Base-by-base conservation (phyloP, 306 rosid species). In the Lathyrus aphaca region DNA sequence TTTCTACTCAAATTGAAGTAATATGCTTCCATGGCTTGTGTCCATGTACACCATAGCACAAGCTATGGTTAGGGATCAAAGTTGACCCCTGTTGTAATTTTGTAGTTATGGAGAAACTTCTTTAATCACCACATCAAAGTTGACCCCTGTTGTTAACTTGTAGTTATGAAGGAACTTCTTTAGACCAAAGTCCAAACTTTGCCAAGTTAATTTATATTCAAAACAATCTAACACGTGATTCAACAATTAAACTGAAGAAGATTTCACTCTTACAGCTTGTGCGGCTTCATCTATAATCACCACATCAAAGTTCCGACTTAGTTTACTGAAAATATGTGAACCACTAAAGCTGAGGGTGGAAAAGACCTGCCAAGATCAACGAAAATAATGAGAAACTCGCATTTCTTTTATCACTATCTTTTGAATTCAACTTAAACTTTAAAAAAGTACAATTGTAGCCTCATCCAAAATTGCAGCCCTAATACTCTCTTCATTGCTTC, bases 201-300 rank as follows among this genome's bases (percentile, higher is more conserved):
- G 53, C 56, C 61, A 37, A 62, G 21, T 66, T 53, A 55, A 77
- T 30, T 66, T 17, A 76, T 40, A 42, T 45, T 50, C 68, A 27
- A 37, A 50, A 51, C 65, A 71, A 70, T 45, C 64, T 69, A 61
- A 66, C 59, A 74, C 6, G 18, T 69, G 35, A 73, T 30, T 58
- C 51, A 3, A 23, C 39, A 58, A 65, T 68, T 68, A 73, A 38
- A 43, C 60, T 13, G 49, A 66, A 58, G 46, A 65, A 19, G 39
- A 62, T 43, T 56, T 66, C 9, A 35, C 57, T 79, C 98, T 88
- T 85, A 93, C 98, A 79, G 98, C 97, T 80, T 93, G 98, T 62
- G 96, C 98, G 74, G 98, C 97, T 84, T 93, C 97, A 65, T 93
- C 98, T 86, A 93, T 93, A 64, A 93, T 88, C 49, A 93, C 97